These are phyloP conservation scores for Epichloe sylvatica DNA, from an alignment of 2,329 filamentous ascomycete genomes.

Conservation along the genomic window DNA sequence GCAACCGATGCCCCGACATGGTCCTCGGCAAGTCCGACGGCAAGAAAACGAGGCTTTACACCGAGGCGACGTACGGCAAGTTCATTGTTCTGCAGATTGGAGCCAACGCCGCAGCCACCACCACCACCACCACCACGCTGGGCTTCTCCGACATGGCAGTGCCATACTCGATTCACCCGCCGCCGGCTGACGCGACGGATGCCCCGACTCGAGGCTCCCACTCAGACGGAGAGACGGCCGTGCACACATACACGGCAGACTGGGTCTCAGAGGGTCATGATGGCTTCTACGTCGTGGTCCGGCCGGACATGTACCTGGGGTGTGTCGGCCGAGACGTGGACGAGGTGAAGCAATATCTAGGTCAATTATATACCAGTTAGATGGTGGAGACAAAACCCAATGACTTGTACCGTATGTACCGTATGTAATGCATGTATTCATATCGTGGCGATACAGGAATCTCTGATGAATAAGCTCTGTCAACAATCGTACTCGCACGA, in stretches of 20 bases:
- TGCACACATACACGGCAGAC: constrained; percentile 17
- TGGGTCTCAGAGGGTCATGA: constrained; percentile 16
- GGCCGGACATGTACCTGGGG: constrained; percentile 28
- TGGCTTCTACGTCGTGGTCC: constrained; percentile 20
- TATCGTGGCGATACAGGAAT: neutral
- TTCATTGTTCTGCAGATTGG: constrained; percentile 16
- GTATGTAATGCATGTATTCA: neutral
- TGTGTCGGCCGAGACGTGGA: constrained; percentile 15
- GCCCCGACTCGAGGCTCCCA: neutral
- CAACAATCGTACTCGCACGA: neutral
- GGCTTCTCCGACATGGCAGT: constrained; percentile 6
- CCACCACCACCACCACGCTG: neutral
- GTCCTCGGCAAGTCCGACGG: constrained; percentile 9
- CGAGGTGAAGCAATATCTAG: constrained; percentile 17
- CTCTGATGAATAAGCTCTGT: too few relatives aligned
- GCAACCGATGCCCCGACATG: constrained; percentile 25
- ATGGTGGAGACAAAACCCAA: too few relatives aligned
- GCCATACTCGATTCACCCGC: neutral
- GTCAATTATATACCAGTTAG: constrained; percentile 8
- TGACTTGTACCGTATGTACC: too few relatives aligned
- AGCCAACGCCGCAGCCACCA: constrained; percentile 1
- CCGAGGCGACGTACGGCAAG: constrained; percentile 18
- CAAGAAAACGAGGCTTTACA: constrained; percentile 18
- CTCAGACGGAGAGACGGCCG: neutral
- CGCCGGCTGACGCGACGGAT: neutral